These are phyloP conservation scores for Ophiostoma ulmi DNA, from an alignment of 2,329 filamentous ascomycete genomes.

Conservation along the genomic window DNA sequence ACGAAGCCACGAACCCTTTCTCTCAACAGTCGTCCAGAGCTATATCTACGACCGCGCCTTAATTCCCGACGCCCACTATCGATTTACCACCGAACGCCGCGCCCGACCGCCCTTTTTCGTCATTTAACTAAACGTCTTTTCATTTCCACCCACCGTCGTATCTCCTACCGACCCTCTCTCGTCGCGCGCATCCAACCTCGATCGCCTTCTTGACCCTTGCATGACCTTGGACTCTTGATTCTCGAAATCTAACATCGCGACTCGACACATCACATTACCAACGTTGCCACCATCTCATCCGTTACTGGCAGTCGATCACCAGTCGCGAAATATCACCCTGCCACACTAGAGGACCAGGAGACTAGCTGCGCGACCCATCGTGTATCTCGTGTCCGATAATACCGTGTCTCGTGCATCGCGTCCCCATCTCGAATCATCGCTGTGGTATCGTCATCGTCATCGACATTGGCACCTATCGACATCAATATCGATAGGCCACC, in stretches of 20 bases:
- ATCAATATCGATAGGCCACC: neutral
- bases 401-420: constrained; percentile 10
- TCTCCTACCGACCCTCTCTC: neutral
- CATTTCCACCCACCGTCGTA: neutral
- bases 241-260: neutral
- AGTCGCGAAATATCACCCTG: neutral
- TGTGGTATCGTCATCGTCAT: neutral
- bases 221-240: neutral
- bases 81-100: neutral
- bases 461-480: neutral
- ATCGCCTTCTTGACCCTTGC: neutral
- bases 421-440: constrained; percentile 13
- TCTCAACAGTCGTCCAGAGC: neutral
- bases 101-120: constrained; percentile 12
- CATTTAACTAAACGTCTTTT: neutral
- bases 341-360: neutral
- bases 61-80: neutral
- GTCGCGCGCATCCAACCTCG: neutral
- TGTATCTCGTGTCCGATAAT: constrained; percentile 8
- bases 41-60: neutral
- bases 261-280: neutral
- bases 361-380: constrained; percentile 5
- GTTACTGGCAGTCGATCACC: neutral
- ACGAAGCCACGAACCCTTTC: constrained; percentile 8
- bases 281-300: neutral